Conservation (phyloP, 352 stramenopile species). For the Pythium graminicola region DNA sequence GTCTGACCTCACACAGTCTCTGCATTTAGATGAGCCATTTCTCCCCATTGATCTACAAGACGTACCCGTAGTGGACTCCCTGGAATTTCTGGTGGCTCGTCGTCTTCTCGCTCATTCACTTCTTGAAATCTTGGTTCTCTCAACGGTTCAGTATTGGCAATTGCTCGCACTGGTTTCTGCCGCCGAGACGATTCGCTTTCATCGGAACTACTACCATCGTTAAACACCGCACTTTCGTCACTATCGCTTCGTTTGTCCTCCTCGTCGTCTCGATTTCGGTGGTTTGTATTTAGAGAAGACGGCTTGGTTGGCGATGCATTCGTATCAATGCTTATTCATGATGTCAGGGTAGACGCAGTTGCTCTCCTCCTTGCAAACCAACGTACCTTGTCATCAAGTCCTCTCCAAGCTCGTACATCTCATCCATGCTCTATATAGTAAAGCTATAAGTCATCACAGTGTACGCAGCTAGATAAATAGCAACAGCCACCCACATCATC, state of each 20-base stretch:
- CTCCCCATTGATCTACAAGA: background rate
- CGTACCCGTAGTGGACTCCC: constrained; percentile 48
- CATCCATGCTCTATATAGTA: constrained; percentile 85
- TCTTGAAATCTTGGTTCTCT: background rate
- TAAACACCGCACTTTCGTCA: constrained; percentile 18
- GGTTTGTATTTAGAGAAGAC: background rate
- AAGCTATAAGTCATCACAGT: too few relatives aligned
- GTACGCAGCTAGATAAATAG: too few relatives aligned
- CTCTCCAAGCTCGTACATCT: constrained; percentile 59
- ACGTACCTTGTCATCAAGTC: constrained; percentile 43
- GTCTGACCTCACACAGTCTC: background rate
- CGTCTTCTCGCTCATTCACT: background rate
- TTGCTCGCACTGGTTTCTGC: background rate
- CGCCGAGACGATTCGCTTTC: constrained; percentile 5
- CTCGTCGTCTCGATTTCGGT: background rate
- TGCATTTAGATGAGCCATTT: background rate
- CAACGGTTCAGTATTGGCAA: background rate
- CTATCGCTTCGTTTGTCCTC: constrained; percentile 16
- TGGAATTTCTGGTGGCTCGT: constrained; percentile 66
- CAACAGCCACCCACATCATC: constrained; percentile 32
- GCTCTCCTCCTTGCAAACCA: too few relatives aligned
- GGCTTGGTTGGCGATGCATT: constrained; percentile 37
- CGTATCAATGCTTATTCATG: constrained; percentile 53
- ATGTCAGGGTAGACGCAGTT: too few relatives aligned
- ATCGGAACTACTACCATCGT: constrained; percentile 11